Evolutionary conservation across 192 early-diverging fungal genomes (phyloP), one percentile per base, ranked within the genome.

Genomic region (Phycomyces blakesleeanus): DNA sequence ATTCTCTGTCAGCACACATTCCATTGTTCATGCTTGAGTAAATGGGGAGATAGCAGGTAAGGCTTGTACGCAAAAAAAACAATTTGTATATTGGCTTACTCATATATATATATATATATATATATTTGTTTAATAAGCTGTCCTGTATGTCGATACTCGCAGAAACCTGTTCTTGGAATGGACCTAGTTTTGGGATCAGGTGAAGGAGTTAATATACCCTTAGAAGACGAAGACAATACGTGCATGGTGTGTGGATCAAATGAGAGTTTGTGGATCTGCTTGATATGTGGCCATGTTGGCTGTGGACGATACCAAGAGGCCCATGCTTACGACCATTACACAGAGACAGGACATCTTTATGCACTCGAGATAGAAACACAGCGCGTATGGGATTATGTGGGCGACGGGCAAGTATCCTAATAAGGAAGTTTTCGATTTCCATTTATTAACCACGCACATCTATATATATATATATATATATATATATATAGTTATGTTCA

Each of bases 381-480:
- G 75, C 73, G 93, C 2, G 96, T 99, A 49, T 99, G 97, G 97
- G 97, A 99, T 71, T 99, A 99, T 76, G 89, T 85, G 0, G 92
- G 96, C 5, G 97, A 99, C 69, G 96, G 93, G 44, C 18, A 47
- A 47, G 44, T n/a, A 10, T 10, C 14, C 14, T 6, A 10, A 10
- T 6, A 14, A 10, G 40, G 40, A 10, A 14, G 40, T 41, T 6
- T 6, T 41, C 8, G 40, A 10, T 10, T 10, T 14, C 6, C 40
- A n/a, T n/a, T n/a, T n/a, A n/a, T n/a, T n/a, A n/a, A n/a, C n/a
- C 29, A 34, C 2, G 29, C 2, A 5, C 7, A 7, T 34, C 7
- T 2, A 7, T 34, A 7, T 34, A 7, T 34, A 5, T 2, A 5
- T 34, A 34, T 34, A 34, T 34, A 5, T 5, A 34, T 7, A 34